Percentiles rank a stretch among this genome's conserved stretches.
Conservation (phyloP, 208 protist genomes). For the Angomonas ambiguus region DNA sequence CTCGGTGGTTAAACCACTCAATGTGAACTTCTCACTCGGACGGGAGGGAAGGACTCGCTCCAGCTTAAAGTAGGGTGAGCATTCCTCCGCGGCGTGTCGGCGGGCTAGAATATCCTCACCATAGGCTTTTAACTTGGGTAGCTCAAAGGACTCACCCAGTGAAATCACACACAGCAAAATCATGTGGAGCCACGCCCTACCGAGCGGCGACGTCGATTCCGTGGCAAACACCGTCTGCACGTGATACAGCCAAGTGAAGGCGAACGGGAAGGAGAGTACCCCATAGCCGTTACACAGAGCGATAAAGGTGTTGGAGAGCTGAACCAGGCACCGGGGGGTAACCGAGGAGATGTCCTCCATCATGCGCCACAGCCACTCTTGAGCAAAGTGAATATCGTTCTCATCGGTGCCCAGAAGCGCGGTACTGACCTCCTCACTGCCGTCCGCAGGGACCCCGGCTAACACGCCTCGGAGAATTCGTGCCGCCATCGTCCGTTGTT, state of each 20-base stretch:
- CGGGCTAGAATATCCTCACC: conserved; percentile 38
- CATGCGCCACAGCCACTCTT: conserved; percentile 47
- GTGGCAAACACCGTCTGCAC: conserved; percentile 46
- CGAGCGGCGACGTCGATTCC: conserved; percentile 13
- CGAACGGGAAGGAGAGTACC: conserved; percentile 41
- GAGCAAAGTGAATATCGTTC: conserved; percentile 40
- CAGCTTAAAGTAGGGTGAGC: conserved; percentile 41
- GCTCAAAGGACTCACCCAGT: conserved; percentile 30
- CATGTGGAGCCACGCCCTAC: conserved; percentile 70
- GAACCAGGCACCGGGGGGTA: conserved; percentile 51
- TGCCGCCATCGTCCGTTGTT: conserved; percentile 30
- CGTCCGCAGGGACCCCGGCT: conserved; percentile 33
- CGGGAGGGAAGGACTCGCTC: conserved; percentile 8
- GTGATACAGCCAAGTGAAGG: conserved; percentile 33
- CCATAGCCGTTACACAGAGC: conserved; percentile 53
- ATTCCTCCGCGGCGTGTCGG: conserved; percentile 30
- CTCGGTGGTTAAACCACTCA: conserved; percentile 27
- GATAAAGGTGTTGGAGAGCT: conserved; percentile 46
- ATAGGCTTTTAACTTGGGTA: conserved; percentile 49
- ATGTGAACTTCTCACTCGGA: conserved; percentile 20
- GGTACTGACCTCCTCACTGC: neutral
- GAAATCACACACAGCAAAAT: conserved; percentile 39
- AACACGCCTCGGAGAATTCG: conserved; percentile 46
- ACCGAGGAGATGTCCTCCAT: conserved; percentile 15
- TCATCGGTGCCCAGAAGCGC: conserved; percentile 35